phyloP scores from a whole-genome alignment of 2,329 filamentous ascomycete genomes.

The Ceratocystiopsis minuta region DNA sequence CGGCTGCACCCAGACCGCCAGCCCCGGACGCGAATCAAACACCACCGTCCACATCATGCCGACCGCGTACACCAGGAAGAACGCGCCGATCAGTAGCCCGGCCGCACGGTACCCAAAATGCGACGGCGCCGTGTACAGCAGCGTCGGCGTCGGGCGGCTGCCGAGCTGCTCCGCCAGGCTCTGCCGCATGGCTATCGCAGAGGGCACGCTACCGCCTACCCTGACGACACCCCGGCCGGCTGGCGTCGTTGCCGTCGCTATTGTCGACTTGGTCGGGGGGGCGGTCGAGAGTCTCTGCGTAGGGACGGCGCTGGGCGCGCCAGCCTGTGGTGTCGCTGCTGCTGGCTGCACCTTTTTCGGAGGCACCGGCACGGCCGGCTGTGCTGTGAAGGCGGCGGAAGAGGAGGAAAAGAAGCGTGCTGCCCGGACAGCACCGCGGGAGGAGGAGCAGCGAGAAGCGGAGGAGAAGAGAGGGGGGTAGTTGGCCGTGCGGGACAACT shows the following conservation, averaged over 20 bases:
- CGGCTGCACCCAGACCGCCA: constrained; percentile 37
- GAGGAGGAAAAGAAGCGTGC: no score
- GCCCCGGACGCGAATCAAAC: constrained; percentile 28
- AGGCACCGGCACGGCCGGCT: not conserved
- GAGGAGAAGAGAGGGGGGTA: no score
- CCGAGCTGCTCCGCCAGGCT: constrained; percentile 37
- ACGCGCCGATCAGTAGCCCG: constrained; percentile 36
- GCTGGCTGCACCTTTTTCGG: no score
- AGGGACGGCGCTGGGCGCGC: not conserved
- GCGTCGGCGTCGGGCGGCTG: constrained; percentile 33
- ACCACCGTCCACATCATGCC: constrained; percentile 33
- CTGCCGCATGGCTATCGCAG: no score
- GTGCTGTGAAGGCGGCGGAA: not conserved
- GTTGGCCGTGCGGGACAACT: no score
- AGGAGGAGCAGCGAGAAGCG: no score
- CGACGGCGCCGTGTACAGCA: constrained; percentile 46
- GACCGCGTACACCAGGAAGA: constrained; percentile 32
- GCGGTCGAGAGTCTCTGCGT: no score
- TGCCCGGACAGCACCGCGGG: no score
- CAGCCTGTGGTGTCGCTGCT: not conserved
- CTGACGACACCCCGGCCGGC: not conserved
- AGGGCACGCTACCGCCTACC: no score
- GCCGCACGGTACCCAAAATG: constrained; percentile 44
- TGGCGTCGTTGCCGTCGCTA: not conserved
- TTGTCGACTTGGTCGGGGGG: no score